Base-by-base conservation (phyloP, 2,329 filamentous ascomycete genomes). In the Daldinia eschscholtzii region DNA sequence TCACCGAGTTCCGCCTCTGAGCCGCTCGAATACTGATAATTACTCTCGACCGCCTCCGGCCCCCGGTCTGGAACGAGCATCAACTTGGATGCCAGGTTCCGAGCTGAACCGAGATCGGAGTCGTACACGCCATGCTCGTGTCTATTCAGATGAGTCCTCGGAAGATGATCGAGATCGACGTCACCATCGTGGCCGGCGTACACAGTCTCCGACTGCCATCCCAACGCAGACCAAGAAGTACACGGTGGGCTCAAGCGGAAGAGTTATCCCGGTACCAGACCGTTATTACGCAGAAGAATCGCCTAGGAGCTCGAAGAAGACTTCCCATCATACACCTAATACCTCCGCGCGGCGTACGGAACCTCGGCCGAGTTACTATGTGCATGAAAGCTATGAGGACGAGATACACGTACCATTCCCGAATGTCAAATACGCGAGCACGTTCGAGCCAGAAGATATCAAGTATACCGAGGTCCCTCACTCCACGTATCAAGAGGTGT, bases 141-240 rank as follows among this genome's bases (percentile, higher is more conserved):
- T 56, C 2, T 74, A 71, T 33, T 44, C 70, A 20, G 72, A 73
- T 12, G 76, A 75, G 7, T 74, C 74, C 2, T 76, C 76, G 1
- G 76, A 76, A 4, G 73, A 74, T 6, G 75, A 75, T 9, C 69
- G 70, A 33, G 74, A 75, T 18, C 71, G 60, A 35, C 72, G 66
- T 13, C 71, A 70, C 52, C 75, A 71, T 52, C 73, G 69, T 13
- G 68, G 64, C 53, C 74, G 74, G 28, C 70, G 72, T 39, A 72
- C 65, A 13, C 70, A 72, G 15, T 77, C 76, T 42, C 75, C 75
- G 10, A 75, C 75, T 13, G 42, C 59, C 5, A 69, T 75, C 37
- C 46, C 65, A 9, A 52, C 46, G n/a, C 68, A 48, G 23, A 62
- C 64, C 37, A 68, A 37, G 52, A 59, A 66, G 46, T 72, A 72